Base-by-base conservation (phyloP, 495 filamentous ascomycete genomes). In the Collariella sp. region DNA sequence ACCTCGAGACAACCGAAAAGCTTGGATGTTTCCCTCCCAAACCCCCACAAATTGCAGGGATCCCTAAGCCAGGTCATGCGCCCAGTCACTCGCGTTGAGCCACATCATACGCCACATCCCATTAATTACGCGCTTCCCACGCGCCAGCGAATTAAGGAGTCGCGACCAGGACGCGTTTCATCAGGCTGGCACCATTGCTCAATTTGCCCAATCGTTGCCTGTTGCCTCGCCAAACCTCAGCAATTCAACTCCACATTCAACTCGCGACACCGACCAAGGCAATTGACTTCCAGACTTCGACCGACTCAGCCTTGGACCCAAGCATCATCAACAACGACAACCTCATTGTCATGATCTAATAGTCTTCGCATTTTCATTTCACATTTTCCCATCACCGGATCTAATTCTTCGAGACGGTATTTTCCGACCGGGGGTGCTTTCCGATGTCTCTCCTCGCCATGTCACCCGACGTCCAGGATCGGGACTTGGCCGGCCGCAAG, bases 401-500 rank as follows among this genome's bases (percentile, higher is more conserved):
- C 33, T n/a, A 9, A 19, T 36, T 47, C 56, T 3, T 26, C 42
- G 11, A 9, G 26, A 34, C 46, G 23, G 18, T 12, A 20, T 6
- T 19, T 29, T 18, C 7, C 23, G 34, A 18, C 35, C 19, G 52
- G 26, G 34, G 18, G 24, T 0, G 5, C 1, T 5, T 9, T 3
- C 31, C 52, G 38, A 74, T 74, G 71, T 69, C 73, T 64, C 59
- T 72, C 38, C 57, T 67, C 40, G 52, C 63, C 7, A 62, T 70
- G 51, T 70, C 70, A 13, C 61, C 66, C 20, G 70, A 69, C 42
- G 56, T 69, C 7, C 63, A 72, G 45, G 66, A 68, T 41, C 50
- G 60, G 42, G 68, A 70, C 11, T 52, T 60, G 12, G 53, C 52
- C 16, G 42, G 49, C 20, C 58, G 63, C 20, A 73, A 75, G 60